These are phyloP conservation scores for Cylindrotheca closterium DNA, from an alignment of 108 stramenopile species.

Conservation along the genomic window DNA sequence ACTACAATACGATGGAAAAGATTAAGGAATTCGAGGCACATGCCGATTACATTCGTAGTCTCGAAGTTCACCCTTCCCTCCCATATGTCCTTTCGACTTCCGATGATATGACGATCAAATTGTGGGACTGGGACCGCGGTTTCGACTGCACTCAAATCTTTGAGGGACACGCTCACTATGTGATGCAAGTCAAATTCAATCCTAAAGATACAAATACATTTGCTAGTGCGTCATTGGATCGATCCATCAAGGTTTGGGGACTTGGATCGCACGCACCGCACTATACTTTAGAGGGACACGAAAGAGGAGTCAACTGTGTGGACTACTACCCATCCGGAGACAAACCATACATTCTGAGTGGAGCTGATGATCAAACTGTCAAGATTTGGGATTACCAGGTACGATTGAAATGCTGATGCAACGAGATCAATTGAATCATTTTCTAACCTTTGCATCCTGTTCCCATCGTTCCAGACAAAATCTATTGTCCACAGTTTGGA, in stretches of 20 bases:
- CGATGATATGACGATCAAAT: constrained; percentile 99
- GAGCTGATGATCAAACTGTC: constrained; percentile 97
- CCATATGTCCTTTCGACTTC: constrained; percentile 89
- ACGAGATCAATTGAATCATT: neutral
- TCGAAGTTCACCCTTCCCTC: constrained; percentile 97
- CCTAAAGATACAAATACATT: constrained; percentile 99
- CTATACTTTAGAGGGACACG: constrained; percentile 98
- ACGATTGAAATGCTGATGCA: constrained; percentile 8
- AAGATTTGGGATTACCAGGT: constrained; percentile 96
- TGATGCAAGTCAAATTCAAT: constrained; percentile 99
- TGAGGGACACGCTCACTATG: constrained; percentile 99
- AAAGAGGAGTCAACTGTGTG: constrained; percentile 96
- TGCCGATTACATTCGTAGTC: constrained; percentile 96
- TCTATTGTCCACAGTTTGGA: constrained; percentile 95
- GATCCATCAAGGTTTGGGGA: constrained; percentile 97
- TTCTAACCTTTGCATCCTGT: neutral
- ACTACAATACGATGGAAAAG: constrained; percentile 99
- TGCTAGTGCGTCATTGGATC: constrained; percentile 95
- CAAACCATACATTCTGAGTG: constrained; percentile 97
- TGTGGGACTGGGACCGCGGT: constrained; percentile 97
- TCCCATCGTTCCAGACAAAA: constrained; percentile 58
- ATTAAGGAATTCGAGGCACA: constrained; percentile 98
- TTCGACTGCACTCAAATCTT: constrained; percentile 95
- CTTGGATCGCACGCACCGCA: constrained; percentile 87
- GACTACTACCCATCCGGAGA: constrained; percentile 99